A percentile compares a stretch with the other conserved stretches of the same genome.
These are phyloP conservation scores for Lachancea thermotolerans DNA, from an alignment of 805 yeast genomes.

Conservation along the genomic window DNA sequence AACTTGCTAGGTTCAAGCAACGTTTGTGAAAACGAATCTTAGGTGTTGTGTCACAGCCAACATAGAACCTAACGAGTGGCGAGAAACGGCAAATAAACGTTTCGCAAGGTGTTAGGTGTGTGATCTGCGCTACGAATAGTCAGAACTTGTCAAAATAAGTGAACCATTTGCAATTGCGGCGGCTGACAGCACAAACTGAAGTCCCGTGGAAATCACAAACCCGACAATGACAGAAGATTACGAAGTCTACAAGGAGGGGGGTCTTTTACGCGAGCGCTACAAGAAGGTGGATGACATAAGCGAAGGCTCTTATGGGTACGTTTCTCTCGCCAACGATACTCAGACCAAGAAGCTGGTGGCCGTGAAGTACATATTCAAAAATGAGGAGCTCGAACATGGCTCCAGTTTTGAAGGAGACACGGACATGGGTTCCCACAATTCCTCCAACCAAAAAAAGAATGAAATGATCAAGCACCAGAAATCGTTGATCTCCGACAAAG, in stretches of 20 bases:
- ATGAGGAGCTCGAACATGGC: constrained; percentile 32
- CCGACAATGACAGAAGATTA: constrained; percentile 27
- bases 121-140: background rate
- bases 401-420: constrained; percentile 8
- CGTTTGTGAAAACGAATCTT: background rate
- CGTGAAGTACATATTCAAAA: constrained; percentile 71
- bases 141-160: background rate
- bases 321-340: constrained; percentile 74
- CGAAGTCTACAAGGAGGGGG: constrained; percentile 39
- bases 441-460: constrained; percentile 19
- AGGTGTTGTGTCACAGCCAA: background rate
- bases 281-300: constrained; percentile 66
- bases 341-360: constrained; percentile 57
- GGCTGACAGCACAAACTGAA: too few relatives aligned
- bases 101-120: background rate
- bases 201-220: too few relatives aligned
- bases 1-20: background rate
- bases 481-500: constrained; percentile 33
- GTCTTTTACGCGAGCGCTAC: constrained; percentile 56
- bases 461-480: constrained; percentile 16
- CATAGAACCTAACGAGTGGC: background rate
- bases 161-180: too few relatives aligned
- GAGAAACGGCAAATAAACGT: background rate
- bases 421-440: constrained; percentile 9
- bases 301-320: constrained; percentile 92